Evolutionary conservation across 2,329 filamentous ascomycete genomes (phyloP), one percentile per base, ranked within the genome.

Genomic region (Trichoderma oligosporum): DNA sequence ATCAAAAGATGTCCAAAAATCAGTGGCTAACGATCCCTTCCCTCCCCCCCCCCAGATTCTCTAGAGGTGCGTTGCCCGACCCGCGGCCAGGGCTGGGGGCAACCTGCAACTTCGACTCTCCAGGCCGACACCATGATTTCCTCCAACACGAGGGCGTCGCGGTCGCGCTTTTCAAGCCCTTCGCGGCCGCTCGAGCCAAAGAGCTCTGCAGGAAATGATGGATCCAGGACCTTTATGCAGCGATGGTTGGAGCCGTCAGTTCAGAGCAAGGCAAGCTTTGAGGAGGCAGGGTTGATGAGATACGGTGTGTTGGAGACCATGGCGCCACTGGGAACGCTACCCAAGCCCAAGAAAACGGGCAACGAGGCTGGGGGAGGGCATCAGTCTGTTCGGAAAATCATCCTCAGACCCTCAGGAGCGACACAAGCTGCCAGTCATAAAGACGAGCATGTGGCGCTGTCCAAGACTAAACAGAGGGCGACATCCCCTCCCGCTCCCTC

Each of bases 301-400:
- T 83, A 85, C 70, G 89, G 89, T 62, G 88, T 95, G 16, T 77
- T 95, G 58, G 86, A 89, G 71, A 86, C 86, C 66, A 96, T 96
- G 91, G 86, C 85, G 53, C 86, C 91, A 24, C 75, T 96, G 56
- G 91, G 91, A 38, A 81, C 85, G 55, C 78, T 85, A 64, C 91
- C 91, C 11, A 83, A 82, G 72, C 80, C 71, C 35, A 78, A 75
- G 68, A 74, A 68, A 66, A 64, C 61, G 22, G 70, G 61, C 8
- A 65, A 60, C 48, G 65, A 71, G 59, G 64, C 66, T 54, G 62
- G 59, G 52, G 62, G 61, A n/a, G 52, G 51, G 11, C 57, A 59
- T 11, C 54, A 57, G 16, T 58, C 67, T 47, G 70, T 74, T 33
- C 73, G 74, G 59, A 79, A 73, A 64, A 78, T 80, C 52, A 75